A percentile compares a stretch with the other conserved stretches of the same genome.
phyloP scores from a whole-genome alignment of 2,329 filamentous ascomycete genomes.

The Sporothrix phasma region DNA sequence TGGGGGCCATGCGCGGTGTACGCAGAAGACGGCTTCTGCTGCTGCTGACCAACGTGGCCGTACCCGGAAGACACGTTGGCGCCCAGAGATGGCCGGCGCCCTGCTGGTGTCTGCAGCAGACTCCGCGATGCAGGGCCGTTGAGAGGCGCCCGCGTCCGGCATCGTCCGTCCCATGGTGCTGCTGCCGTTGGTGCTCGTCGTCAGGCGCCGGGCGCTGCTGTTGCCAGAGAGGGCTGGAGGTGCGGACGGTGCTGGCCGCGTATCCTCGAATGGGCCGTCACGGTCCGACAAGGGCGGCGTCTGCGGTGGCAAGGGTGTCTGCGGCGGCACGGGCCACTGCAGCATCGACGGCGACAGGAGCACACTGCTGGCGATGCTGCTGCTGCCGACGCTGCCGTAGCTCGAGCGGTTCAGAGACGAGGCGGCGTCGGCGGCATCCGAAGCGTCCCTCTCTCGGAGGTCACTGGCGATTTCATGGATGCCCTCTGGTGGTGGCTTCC shows the following conservation, averaged over 20 bases:
- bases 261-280: background rate
- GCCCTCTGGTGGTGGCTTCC: background rate
- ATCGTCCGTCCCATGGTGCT: background rate
- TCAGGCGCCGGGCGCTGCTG: background rate
- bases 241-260: too few relatives aligned
- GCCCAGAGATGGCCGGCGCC: background rate
- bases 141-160: slow-evolving; percentile 14
- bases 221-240: too few relatives aligned
- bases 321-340: slow-evolving; percentile 18
- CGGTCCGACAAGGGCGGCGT: slow-evolving; percentile 15
- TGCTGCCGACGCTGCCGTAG: slow-evolving; percentile 13
- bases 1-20: too few relatives aligned
- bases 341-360: slow-evolving; percentile 15
- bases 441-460: background rate
- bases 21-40: too few relatives aligned
- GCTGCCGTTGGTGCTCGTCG: background rate
- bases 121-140: slow-evolving; percentile 10
- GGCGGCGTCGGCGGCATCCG: background rate
- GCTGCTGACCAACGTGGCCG: background rate
- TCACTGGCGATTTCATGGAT: background rate
- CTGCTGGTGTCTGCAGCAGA: slow-evolving; percentile 10
- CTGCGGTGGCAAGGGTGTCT: slow-evolving; percentile 18
- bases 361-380: slow-evolving; percentile 19
- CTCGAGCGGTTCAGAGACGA: slow-evolving; percentile 8
- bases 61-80: background rate